Evolutionary conservation across 345 rosid genomes (phyloP).

Genomic region (Salix exigua): DNA sequence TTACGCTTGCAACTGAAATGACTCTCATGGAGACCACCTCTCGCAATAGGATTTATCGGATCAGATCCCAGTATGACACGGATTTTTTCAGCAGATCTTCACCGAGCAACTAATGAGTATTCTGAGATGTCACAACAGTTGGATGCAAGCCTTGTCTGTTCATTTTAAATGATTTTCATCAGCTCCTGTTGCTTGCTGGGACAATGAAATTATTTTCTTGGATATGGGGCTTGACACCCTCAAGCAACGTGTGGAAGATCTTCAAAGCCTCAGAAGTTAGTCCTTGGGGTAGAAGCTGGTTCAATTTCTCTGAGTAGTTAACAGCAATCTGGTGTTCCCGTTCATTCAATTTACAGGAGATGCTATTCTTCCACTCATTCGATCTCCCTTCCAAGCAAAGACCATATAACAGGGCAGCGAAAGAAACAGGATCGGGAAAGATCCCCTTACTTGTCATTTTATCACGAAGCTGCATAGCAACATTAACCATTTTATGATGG

Average conservation of each 20-base stretch:
- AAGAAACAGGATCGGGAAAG: conserved; percentile 55
- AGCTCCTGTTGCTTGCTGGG: conserved; percentile 15
- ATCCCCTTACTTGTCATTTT: conserved; percentile 55
- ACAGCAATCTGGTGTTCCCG: conserved; percentile 45
- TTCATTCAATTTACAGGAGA: conserved; percentile 40
- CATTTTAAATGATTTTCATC: not conserved
- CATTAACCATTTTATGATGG: conserved; percentile 58
- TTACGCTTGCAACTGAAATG: not conserved
- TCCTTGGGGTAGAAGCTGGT: conserved; percentile 38
- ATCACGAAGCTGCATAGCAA: conserved; percentile 53
- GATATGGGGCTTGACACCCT: conserved; percentile 21
- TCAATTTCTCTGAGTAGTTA: conserved; percentile 42
- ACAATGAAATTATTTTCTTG: conserved; percentile 15
- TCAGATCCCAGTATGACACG: not conserved
- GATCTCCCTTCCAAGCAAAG: conserved; percentile 55
- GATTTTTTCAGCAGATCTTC: not conserved
- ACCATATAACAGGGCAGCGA: conserved; percentile 58
- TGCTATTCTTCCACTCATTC: conserved; percentile 45
- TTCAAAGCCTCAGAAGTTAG: conserved; percentile 42
- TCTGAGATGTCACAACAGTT: not conserved
- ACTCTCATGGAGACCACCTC: not conserved
- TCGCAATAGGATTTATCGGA: too few relatives aligned
- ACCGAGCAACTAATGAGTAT: not conserved
- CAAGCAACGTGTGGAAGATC: conserved; percentile 43
- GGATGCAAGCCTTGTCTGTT: too few relatives aligned